phyloP scores from a whole-genome alignment of 2,329 filamentous ascomycete species.

The Hysterium pulicare region DNA sequence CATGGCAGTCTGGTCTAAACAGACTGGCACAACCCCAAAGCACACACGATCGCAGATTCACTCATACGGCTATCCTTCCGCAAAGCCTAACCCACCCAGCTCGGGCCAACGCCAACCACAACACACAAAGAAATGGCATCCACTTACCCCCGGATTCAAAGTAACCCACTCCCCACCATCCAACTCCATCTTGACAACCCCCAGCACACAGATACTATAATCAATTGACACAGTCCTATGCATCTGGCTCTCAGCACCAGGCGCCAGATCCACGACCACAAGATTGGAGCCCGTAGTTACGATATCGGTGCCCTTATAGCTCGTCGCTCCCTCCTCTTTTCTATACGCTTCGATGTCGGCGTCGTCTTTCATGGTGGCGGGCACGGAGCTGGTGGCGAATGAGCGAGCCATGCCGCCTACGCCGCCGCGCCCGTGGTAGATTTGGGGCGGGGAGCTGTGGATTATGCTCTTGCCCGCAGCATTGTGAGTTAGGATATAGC shows the following conservation, averaged over 20 bases:
- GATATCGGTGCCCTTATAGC: constrained; percentile 11
- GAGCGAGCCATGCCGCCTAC: constrained; percentile 14
- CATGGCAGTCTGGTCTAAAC: too few species aligned
- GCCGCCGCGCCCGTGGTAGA: constrained; percentile 20
- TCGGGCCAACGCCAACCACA: too few species aligned
- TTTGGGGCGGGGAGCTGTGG: constrained; percentile 21
- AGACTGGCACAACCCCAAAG: too few species aligned
- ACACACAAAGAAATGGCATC: too few species aligned
- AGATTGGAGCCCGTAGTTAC: constrained; percentile 14
- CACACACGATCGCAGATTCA: too few species aligned
- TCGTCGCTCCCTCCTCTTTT: constrained; percentile 2
- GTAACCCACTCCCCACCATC: constrained; percentile 13
- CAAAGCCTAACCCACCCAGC: too few species aligned
- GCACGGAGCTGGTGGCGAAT: constrained; percentile 43
- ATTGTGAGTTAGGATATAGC: constrained; percentile 37
- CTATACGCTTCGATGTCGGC: constrained; percentile 40
- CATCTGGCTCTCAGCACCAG: constrained; percentile 13
- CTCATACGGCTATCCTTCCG: too few species aligned
- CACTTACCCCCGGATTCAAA: constrained; percentile 13
- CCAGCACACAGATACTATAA: constrained; percentile 18
- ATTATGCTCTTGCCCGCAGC: constrained; percentile 36
- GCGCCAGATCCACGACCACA: constrained; percentile 15
- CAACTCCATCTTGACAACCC: constrained; percentile 14
- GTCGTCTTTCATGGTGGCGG: constrained; percentile 40
- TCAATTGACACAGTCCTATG: constrained; percentile 18